These are phyloP conservation scores for Cnidoscolus chayamansa DNA, from an alignment of 441 rosid genomes.

Conservation along the genomic window DNA sequence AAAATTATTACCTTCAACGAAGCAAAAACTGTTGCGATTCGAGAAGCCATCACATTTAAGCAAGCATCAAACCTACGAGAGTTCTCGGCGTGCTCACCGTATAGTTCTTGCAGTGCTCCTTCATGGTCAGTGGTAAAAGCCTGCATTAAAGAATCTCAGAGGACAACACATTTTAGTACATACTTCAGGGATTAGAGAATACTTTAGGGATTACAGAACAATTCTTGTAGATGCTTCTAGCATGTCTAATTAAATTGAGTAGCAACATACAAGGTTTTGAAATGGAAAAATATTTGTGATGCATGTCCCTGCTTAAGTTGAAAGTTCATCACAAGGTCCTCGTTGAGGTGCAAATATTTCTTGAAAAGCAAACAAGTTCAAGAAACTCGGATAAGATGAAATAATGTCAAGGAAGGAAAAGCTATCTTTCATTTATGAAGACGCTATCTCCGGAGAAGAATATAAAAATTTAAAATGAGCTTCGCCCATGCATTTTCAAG, in stretches of 20 bases:
- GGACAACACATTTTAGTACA: conserved; percentile 11
- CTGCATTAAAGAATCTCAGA: conserved; percentile 38
- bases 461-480: not conserved
- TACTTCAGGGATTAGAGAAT: not conserved
- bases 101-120: conserved; percentile 78
- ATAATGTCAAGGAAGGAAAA: not conserved
- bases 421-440: not conserved
- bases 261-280: not conserved
- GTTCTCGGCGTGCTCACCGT: conserved; percentile 62
- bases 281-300: not conserved
- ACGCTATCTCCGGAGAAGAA: not conserved
- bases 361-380: not conserved
- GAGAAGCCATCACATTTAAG: conserved; percentile 85
- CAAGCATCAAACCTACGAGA: conserved; percentile 69
- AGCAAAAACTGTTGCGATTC: conserved; percentile 96
- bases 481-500: not conserved
- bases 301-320: not conserved
- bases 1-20: conserved; percentile 67
- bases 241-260: not conserved
- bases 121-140: conserved; percentile 88
- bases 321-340: not conserved
- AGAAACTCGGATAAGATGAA: not conserved
- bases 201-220: not conserved
- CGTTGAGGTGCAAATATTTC: not conserved
- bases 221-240: not conserved